Evolutionary conservation across 129 eudicot species (phyloP).

Genomic region (Lactuca sativa): DNA sequence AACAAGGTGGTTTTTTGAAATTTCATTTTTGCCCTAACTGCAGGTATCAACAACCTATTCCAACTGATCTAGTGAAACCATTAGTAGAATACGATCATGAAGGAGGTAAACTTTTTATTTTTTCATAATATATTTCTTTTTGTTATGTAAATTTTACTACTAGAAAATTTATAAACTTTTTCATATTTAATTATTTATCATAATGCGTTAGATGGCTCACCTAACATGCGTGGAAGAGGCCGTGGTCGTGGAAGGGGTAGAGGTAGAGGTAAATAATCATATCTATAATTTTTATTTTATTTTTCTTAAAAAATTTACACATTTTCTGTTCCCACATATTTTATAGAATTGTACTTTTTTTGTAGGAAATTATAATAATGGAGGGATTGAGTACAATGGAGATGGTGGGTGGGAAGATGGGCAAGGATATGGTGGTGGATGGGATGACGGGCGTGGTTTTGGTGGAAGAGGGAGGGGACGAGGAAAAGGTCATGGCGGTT

Average conservation of each 20-base stretch:
- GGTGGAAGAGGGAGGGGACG: slow-evolving; percentile 37
- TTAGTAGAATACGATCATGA: slow-evolving; percentile 32
- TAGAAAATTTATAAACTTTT: no score
- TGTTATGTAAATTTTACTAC: no score
- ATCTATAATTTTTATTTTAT: background rate
- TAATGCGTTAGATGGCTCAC: no score
- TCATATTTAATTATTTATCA: no score
- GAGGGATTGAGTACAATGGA: slow-evolving; percentile 38
- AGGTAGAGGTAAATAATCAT: slow-evolving; percentile 34
- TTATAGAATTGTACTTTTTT: no score
- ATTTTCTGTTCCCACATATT: no score
- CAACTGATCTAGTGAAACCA: slow-evolving; percentile 43
- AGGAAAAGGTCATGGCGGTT: slow-evolving; percentile 9
- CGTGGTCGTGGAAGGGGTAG: no score
- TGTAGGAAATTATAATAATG: slow-evolving; percentile 32
- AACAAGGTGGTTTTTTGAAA: no score
- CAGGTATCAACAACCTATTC: slow-evolving; percentile 48
- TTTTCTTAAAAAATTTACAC: no score
- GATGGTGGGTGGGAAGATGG: slow-evolving; percentile 36
- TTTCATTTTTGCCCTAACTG: background rate
- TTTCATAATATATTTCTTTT: background rate
- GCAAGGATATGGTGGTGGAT: slow-evolving; percentile 27
- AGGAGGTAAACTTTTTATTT: slow-evolving; percentile 36
- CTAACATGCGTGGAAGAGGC: no score
- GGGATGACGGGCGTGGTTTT: slow-evolving; percentile 30